These are phyloP conservation scores for Lichtheimia ramosa DNA, from an alignment of 371 early-diverging fungal genomes.

Conservation along the genomic window DNA sequence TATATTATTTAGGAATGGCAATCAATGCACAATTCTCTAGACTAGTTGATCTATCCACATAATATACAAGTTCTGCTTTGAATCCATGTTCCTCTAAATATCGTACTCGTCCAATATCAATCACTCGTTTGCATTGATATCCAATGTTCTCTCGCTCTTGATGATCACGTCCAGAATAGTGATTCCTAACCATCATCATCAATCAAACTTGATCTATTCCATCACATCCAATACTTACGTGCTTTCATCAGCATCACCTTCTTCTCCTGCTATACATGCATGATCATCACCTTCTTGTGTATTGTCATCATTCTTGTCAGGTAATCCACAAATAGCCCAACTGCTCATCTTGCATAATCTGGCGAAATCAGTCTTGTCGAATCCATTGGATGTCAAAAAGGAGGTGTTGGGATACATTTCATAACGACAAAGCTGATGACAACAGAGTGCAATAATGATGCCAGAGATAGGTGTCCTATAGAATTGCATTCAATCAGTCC, in stretches of 20 bases:
- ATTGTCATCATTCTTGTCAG: conserved; percentile 6
- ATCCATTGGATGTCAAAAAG: conserved; percentile 55
- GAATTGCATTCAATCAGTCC: conserved; percentile 2
- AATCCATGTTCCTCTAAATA: conserved; percentile 58
- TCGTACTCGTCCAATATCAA: conserved; percentile 69
- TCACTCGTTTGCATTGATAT: conserved; percentile 70
- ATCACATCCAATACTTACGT: conserved; percentile 27
- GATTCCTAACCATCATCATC: conserved; percentile 27
- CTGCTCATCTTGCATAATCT: conserved; percentile 67
- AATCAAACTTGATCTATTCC: background rate
- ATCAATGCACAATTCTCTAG: conserved; percentile 76
- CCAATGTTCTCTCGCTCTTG: conserved; percentile 68
- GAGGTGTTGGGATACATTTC: conserved; percentile 72
- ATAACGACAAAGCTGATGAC: conserved; percentile 86
- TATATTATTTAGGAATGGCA: conserved; percentile 49
- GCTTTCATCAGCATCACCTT: conserved; percentile 46
- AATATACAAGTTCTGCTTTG: conserved; percentile 64
- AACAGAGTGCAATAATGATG: conserved; percentile 87
- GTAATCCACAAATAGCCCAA: conserved; percentile 69
- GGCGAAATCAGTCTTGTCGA: conserved; percentile 57
- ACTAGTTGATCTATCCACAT: conserved; percentile 61
- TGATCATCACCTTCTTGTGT: conserved; percentile 41
- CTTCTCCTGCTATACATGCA: conserved; percentile 42
- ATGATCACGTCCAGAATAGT: conserved; percentile 64
- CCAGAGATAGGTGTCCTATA: conserved; percentile 59